These are phyloP conservation scores for Inga leiocalycina DNA, from an alignment of 306 rosid genomes.

Conservation along the genomic window DNA sequence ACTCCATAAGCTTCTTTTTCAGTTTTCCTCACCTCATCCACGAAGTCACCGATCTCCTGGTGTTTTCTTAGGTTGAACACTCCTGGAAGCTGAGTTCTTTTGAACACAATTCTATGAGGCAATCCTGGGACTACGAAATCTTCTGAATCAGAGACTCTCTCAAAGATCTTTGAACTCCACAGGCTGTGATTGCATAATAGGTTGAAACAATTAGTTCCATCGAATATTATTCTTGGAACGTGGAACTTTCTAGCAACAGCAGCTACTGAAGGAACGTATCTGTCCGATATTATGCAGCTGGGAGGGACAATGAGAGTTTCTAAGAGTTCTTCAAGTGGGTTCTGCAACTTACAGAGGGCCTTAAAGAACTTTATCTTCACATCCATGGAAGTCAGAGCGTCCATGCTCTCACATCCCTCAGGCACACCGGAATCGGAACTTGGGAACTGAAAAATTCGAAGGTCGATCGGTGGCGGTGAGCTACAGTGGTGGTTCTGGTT, in stretches of 20 bases:
- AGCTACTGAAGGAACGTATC: conserved; percentile 45
- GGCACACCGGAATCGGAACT: not conserved
- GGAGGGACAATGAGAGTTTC: conserved; percentile 46
- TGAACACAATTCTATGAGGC: conserved; percentile 37
- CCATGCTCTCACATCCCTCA: conserved; percentile 46
- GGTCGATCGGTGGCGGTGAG: conserved; percentile 34
- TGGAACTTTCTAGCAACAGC: conserved; percentile 29
- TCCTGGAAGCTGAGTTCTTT: conserved; percentile 29
- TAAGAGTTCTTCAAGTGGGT: conserved; percentile 36
- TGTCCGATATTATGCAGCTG: conserved; percentile 51
- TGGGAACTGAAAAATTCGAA: conserved; percentile 40
- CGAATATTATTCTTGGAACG: conserved; percentile 56
- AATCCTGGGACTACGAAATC: conserved; percentile 32
- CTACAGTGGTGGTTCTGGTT: not conserved
- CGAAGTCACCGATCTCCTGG: not conserved
- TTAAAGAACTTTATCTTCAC: conserved; percentile 45
- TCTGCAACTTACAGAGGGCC: conserved; percentile 42
- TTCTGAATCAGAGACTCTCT: conserved; percentile 10
- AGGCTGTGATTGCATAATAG: conserved; percentile 35
- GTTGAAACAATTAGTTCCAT: conserved; percentile 41
- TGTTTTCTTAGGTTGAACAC: not conserved
- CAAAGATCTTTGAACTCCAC: conserved; percentile 14
- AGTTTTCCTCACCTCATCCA: not conserved
- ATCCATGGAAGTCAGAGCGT: not conserved
- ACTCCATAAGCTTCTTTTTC: conserved; percentile 39